Evolutionary conservation across 2,329 filamentous ascomycete species (phyloP).

Genomic region (Delphinella strobiligena): DNA sequence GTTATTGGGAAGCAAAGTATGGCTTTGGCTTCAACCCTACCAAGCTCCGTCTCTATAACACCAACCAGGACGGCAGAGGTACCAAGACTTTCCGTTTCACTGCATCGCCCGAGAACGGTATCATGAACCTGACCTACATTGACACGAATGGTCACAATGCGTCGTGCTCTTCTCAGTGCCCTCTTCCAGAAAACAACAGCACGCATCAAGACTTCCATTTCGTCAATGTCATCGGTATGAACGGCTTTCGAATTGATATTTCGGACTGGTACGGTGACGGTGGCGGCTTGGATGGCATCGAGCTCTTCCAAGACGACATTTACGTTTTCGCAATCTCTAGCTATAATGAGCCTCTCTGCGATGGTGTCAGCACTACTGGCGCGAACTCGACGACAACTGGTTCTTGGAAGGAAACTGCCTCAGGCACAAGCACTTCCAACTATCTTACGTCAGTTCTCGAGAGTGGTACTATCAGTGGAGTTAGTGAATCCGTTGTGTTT

Average conservation of each 20-base stretch:
- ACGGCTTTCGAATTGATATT: constrained; percentile 72
- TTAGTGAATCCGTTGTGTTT: constrained; percentile 62
- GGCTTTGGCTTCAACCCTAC: constrained; percentile 77
- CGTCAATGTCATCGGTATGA: constrained; percentile 80
- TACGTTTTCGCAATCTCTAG: constrained; percentile 65
- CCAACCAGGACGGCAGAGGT: constrained; percentile 64
- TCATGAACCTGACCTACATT: constrained; percentile 90
- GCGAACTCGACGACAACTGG: constrained; percentile 61
- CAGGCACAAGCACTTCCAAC: constrained; percentile 56
- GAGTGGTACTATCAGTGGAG: constrained; percentile 30
- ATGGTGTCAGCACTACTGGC: constrained; percentile 44
- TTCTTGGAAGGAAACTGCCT: constrained; percentile 59
- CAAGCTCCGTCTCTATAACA: constrained; percentile 80
- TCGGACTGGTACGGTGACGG: constrained; percentile 77
- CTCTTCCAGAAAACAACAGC: constrained; percentile 58
- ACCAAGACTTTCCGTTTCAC: constrained; percentile 83
- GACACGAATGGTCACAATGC: constrained; percentile 57
- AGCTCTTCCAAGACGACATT: constrained; percentile 66
- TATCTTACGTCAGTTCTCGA: constrained; percentile 60
- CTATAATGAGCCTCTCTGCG: constrained; percentile 83
- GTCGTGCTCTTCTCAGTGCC: constrained; percentile 71
- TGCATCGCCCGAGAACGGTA: constrained; percentile 74
- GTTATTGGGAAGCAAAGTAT: constrained; percentile 75
- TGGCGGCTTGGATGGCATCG: constrained; percentile 73
- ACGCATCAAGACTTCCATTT: constrained; percentile 85